phyloP scores from a whole-genome alignment of 257 asterid species.

The Parsonsia alboflavescens region DNA sequence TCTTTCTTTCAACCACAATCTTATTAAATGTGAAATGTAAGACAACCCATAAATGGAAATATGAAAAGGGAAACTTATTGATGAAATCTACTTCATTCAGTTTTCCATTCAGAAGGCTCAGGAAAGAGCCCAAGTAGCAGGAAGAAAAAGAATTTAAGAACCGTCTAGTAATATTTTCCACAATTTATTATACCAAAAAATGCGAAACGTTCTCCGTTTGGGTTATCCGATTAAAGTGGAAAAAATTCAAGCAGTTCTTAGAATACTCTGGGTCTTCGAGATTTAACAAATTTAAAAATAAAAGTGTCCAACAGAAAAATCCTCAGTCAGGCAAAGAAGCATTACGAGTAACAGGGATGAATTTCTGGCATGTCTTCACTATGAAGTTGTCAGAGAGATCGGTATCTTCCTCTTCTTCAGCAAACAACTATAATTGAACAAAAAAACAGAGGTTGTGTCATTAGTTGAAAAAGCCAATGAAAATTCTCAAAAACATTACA shows the following conservation, averaged over 20 bases:
- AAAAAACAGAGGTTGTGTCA: neutral
- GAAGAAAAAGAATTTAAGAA: neutral
- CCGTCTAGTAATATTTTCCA: neutral
- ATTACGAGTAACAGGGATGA: constrained; percentile 91
- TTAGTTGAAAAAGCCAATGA: neutral
- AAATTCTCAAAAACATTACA: neutral
- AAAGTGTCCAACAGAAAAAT: constrained; percentile 2
- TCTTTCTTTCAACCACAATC: neutral
- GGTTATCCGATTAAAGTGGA: neutral
- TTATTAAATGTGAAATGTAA: neutral
- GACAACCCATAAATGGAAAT: neutral
- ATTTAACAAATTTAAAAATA: neutral
- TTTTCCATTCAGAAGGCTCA: neutral
- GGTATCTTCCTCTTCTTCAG: constrained; percentile 69
- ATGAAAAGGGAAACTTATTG: neutral
- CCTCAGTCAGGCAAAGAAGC: constrained; percentile 11
- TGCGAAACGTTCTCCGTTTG: neutral
- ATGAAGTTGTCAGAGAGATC: constrained; percentile 92
- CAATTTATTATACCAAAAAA: neutral
- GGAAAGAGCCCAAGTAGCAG: neutral
- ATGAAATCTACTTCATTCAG: neutral
- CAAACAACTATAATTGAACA: constrained; percentile 50
- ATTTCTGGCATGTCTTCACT: constrained; percentile 89
- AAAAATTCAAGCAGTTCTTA: neutral
- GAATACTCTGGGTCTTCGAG: neutral